These are phyloP conservation scores for Flammula alnicola DNA, from an alignment of 1,284 basidiomycete genomes.

Conservation along the genomic window DNA sequence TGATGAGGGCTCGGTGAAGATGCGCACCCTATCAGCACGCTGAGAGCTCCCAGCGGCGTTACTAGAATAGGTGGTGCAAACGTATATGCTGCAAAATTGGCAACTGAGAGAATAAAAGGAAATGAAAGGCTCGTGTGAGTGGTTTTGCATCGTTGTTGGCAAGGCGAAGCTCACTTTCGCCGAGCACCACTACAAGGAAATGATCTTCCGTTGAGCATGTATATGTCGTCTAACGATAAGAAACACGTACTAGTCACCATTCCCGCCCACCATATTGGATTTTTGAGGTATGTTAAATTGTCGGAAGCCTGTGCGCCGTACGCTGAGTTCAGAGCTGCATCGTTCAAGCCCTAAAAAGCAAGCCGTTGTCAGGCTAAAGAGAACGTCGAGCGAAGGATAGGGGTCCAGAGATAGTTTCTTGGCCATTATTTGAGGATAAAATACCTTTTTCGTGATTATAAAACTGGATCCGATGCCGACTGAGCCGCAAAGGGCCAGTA, in stretches of 20 bases:
- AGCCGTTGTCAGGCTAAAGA: too few relatives aligned
- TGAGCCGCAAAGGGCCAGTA: constrained; percentile 84
- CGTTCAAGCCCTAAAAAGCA: constrained; percentile 77
- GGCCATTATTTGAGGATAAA: constrained; percentile 22
- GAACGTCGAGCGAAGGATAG: too few relatives aligned
- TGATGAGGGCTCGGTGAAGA: neutral
- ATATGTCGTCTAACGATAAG: too few relatives aligned
- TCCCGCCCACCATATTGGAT: constrained; percentile 98
- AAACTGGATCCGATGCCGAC: constrained; percentile 90
- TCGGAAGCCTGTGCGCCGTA: constrained; percentile 69
- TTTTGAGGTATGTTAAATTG: constrained; percentile 85
- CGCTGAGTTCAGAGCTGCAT: constrained; percentile 64
- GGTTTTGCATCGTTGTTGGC: neutral
- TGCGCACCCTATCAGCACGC: constrained; percentile 94
- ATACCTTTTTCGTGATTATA: constrained; percentile 96
- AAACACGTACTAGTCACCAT: constrained; percentile 90
- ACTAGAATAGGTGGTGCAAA: constrained; percentile 98
- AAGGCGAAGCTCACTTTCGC: constrained; percentile 79
- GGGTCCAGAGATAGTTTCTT: too few relatives aligned
- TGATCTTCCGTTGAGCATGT: too few relatives aligned
- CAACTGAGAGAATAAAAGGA: too few relatives aligned
- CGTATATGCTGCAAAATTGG: constrained; percentile 98
- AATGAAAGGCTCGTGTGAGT: constrained; percentile 20
- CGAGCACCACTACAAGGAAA: constrained; percentile 73
- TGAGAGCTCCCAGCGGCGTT: constrained; percentile 93